These are phyloP conservation scores for Cyclostephanos tholiformis DNA, from an alignment of 108 stramenopile genomes.

Conservation along the genomic window DNA sequence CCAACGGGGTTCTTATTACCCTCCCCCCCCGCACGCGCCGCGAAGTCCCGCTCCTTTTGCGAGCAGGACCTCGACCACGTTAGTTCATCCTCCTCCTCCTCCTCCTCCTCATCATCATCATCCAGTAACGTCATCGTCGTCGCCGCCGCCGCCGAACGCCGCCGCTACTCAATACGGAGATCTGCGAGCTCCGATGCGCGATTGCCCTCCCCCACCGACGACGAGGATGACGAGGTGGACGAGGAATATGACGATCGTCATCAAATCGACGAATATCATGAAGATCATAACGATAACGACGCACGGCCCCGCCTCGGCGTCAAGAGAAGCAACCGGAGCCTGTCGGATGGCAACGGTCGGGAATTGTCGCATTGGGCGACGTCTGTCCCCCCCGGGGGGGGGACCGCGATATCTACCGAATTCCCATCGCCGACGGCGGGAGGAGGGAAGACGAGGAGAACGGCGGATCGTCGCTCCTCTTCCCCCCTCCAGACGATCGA, in stretches of 20 bases:
- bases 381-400: too few species aligned
- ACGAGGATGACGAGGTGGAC: neutral
- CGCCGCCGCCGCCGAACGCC: too few species aligned
- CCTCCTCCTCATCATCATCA: too few species aligned
- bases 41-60: too few species aligned
- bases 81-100: too few species aligned
- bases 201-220: neutral
- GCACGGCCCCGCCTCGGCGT: neutral
- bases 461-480: neutral
- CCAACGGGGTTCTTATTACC: too few species aligned
- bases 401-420: too few species aligned
- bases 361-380: neutral
- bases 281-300: neutral
- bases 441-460: too few species aligned
- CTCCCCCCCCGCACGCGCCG: too few species aligned
- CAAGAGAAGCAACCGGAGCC: neutral
- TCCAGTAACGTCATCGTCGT: too few species aligned
- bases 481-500: too few species aligned
- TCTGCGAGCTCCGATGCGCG: slow-evolving; percentile 2
- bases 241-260: neutral
- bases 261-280: neutral
- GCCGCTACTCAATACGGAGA: slow-evolving; percentile 1
- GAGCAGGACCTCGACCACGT: too few species aligned
- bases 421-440: neutral
- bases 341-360: neutral